These are phyloP conservation scores for Pythium inflatum DNA, from an alignment of 352 stramenopile species.

Conservation along the genomic window DNA sequence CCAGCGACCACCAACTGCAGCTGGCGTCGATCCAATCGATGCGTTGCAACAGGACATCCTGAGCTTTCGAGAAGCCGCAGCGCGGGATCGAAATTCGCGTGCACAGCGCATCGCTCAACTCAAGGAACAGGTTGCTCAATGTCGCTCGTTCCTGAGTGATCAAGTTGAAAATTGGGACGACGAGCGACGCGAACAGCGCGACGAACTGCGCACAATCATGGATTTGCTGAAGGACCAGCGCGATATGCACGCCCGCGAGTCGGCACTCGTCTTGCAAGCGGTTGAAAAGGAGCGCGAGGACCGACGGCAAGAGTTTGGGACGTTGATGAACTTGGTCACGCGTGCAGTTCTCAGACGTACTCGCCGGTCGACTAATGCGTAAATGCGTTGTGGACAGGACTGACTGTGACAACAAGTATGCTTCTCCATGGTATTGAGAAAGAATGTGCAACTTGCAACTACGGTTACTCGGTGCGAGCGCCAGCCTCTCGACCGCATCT, in stretches of 20 bases:
- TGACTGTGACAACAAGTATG: no score
- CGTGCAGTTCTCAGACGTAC: no score
- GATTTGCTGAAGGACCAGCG: conserved; percentile 12
- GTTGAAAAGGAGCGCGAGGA: conserved; percentile 19
- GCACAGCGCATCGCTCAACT: background rate
- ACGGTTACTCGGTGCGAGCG: no score
- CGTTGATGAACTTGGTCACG: conserved; percentile 23
- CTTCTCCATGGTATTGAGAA: no score
- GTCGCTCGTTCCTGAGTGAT: background rate
- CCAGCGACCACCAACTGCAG: background rate
- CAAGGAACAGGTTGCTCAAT: background rate
- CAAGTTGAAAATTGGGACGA: background rate
- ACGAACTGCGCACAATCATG: conserved; percentile 6
- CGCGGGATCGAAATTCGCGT: background rate
- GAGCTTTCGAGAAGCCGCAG: background rate
- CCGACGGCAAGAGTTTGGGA: conserved; percentile 18
- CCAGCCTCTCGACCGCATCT: no score
- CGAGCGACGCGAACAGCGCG: conserved; percentile 11
- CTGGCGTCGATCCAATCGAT: background rate
- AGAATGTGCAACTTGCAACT: no score
- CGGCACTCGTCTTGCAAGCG: background rate
- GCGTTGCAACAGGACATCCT: background rate
- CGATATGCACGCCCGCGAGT: conserved; percentile 9
- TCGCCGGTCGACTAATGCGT: no score
- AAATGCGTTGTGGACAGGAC: no score